Evolutionary conservation across 2,329 filamentous ascomycete genomes (phyloP).

Genomic region (Trichocomaceae sp.): DNA sequence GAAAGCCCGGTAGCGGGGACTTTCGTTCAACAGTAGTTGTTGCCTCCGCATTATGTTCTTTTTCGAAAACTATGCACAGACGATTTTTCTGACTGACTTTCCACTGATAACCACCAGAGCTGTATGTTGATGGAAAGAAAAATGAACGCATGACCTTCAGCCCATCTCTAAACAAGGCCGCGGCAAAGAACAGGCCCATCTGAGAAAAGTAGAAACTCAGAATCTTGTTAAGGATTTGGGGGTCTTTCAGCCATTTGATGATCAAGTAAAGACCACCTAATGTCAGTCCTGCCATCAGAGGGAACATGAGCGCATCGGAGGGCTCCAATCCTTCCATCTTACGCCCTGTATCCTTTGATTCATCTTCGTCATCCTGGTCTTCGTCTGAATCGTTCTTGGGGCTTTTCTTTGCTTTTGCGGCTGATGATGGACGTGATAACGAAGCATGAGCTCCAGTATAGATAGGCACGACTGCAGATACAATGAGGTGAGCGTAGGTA

Average conservation of each 20-base stretch:
- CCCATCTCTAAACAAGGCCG: conserved; percentile 65
- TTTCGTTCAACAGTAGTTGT: conserved; percentile 20
- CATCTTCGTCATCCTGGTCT: conserved; percentile 42
- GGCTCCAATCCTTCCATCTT: conserved; percentile 64
- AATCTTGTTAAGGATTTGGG: conserved; percentile 72
- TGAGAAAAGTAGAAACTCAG: conserved; percentile 76
- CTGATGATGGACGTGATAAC: conserved; percentile 73
- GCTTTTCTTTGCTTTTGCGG: conserved; percentile 53
- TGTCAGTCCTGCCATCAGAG: conserved; percentile 65
- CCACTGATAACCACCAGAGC: conserved; percentile 45
- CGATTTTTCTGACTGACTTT: conserved; percentile 29
- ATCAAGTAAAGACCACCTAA: conserved; percentile 76
- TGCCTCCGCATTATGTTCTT: conserved; percentile 9
- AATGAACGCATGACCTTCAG: conserved; percentile 60
- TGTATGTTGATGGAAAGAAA: conserved; percentile 68
- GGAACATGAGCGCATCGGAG: conserved; percentile 78
- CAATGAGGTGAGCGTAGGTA: conserved; percentile 55
- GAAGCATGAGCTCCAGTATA: conserved; percentile 81
- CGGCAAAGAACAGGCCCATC: conserved; percentile 70
- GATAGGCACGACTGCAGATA: conserved; percentile 73
- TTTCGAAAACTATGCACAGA: conserved; percentile 21
- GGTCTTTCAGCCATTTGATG: conserved; percentile 81
- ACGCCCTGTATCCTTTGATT: conserved; percentile 49
- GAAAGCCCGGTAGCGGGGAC: conserved; percentile 48
- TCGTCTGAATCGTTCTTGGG: conserved; percentile 1